Conservation (phyloP, 371 early-diverging fungal species). For the Mortierella sp. region DNA sequence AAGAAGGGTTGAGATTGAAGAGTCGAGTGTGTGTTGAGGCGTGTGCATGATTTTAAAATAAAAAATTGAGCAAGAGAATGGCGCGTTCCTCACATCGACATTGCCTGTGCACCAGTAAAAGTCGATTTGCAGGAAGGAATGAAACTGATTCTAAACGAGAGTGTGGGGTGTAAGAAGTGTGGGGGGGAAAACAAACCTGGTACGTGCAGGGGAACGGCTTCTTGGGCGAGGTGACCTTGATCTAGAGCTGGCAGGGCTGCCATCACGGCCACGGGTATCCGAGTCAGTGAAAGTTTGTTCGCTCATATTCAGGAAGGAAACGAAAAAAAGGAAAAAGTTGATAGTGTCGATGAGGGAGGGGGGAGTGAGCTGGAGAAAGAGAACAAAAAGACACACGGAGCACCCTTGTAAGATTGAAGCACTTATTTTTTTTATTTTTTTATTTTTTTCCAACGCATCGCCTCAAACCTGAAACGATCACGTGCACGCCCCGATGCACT, state of each 20-base stretch:
- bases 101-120: conserved; percentile 1
- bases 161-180: background rate
- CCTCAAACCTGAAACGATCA: background rate
- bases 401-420: background rate
- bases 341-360: background rate
- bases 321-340: background rate
- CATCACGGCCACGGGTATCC: conserved; percentile 35
- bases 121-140: background rate
- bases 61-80: background rate
- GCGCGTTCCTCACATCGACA: background rate
- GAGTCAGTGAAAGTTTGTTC: conserved; percentile 37
- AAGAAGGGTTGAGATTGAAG: conserved; percentile 3
- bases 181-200: conserved; percentile 15
- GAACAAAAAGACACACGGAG: conserved; percentile 1
- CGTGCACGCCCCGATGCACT: background rate
- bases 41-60: background rate
- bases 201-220: conserved; percentile 46
- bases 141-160: conserved; percentile 6
- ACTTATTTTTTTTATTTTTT: background rate
- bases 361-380: background rate
- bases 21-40: conserved; percentile 8
- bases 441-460: background rate
- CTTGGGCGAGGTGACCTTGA: conserved; percentile 39
- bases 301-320: conserved; percentile 21
- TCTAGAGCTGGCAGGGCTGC: conserved; percentile 34